Evolutionary conservation across 73 alveolate genomes (phyloP), one percentile per base, ranked within the genome.

Genomic region (Paramecium primaurelia): DNA sequence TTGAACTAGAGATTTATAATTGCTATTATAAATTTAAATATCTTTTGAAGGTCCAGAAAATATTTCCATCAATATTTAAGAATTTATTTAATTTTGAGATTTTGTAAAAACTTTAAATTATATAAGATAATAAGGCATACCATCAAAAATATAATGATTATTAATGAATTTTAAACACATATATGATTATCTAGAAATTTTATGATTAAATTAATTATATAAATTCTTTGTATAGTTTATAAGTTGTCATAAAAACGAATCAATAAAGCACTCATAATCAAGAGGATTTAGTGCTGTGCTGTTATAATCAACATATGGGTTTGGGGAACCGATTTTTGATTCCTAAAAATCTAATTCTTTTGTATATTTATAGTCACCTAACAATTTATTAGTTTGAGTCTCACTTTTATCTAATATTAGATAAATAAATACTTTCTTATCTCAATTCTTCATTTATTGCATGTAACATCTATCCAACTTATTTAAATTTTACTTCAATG

Each of bases 291-390:
- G 8, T 45, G 91, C 64, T 28, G 73, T 42, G 38, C 49, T 32
- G 16, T 40, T 73, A 49, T 80, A 42, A 45, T 49, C 91, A 26
- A 44, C 91, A 47, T 80, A 80, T 45, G 91, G 91, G 30, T 80
- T 80, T n/a, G 91, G 91, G 2, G 91, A 80, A 8, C 91, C 91
- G 11, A 80, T 80, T 36, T 80, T 80, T 22, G 91, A 80, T 80
- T 80, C 71, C 10, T 80, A 26, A 44, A 44, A 80, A 8, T 42
- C 36, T 38, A 40, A 30, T 73, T 73, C 87, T 28, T 80, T 45
- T 45, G 49, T 7, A 12, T 32, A 64, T 64, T 64, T 28, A 32
- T 64, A 64, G 20, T 64, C 84, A 28, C 47, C 45, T 18, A 64
- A 64, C 42, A 64, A 34, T 64, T 64, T 64, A 64, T 64, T 64